Percentiles rank a stretch among this genome's conserved stretches.
Evolutionary conservation across 73 alveolate genomes (phyloP).

Genomic region (Uronychia setigera): DNA sequence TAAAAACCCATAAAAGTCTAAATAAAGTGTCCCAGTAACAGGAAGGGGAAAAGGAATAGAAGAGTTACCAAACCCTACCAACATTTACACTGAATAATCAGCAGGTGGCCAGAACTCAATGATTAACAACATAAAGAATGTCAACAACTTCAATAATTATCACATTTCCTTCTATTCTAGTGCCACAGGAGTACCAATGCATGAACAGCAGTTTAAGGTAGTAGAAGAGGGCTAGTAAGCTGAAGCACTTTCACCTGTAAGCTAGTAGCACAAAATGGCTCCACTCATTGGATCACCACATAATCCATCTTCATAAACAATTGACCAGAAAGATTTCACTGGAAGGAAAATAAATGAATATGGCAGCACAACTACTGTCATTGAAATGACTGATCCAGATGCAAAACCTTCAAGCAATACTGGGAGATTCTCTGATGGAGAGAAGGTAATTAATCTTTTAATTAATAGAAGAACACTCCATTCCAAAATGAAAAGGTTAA

Average conservation of each 20-base stretch:
- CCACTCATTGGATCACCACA: too few species aligned
- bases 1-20: not conserved
- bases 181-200: not conserved
- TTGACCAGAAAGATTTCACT: too few species aligned
- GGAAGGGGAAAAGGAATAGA: not conserved
- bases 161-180: not conserved
- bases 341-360: too few species aligned
- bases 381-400: too few species aligned
- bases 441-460: too few species aligned
- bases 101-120: not conserved
- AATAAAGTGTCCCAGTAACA: not conserved
- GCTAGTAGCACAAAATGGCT: too few species aligned
- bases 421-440: too few species aligned
- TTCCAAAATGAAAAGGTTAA: not conserved
- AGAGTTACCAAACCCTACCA: not conserved
- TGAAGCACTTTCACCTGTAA: too few species aligned
- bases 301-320: too few species aligned
- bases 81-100: not conserved
- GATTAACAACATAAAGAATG: not conserved
- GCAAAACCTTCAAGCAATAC: too few species aligned
- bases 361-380: too few species aligned
- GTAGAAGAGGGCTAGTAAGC: not conserved
- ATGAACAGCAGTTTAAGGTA: not conserved
- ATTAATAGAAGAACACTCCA: not conserved
- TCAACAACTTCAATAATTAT: not conserved